phyloP scores from a whole-genome alignment of 306 rosid species.

The Casuarina equisetifolia region DNA sequence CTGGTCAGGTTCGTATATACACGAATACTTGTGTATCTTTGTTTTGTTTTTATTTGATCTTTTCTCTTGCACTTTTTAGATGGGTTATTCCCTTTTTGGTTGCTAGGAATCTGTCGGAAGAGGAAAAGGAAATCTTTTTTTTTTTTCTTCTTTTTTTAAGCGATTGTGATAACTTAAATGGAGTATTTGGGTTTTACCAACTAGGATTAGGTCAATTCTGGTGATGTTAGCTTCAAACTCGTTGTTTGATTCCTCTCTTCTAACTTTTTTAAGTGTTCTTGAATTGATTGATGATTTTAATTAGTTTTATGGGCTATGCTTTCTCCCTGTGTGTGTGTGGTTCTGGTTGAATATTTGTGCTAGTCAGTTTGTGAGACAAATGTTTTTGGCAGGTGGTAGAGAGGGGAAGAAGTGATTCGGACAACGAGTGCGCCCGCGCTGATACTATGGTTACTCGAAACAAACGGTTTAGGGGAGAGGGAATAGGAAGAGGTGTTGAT shows the following conservation, averaged over 20 bases:
- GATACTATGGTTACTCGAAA: slow-evolving; percentile 33
- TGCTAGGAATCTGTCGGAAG: neutral
- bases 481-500: slow-evolving; percentile 32
- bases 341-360: neutral
- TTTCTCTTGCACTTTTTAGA: neutral
- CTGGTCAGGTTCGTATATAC: slow-evolving; percentile 52
- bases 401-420: slow-evolving; percentile 43
- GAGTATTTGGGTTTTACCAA: neutral
- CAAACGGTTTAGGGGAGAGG: slow-evolving; percentile 37
- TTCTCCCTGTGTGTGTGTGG: neutral
- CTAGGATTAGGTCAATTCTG: neutral
- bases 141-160: neutral
- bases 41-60: neutral
- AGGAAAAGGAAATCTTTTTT: neutral
- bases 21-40: neutral
- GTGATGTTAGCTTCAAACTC: neutral
- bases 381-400: slow-evolving; percentile 47
- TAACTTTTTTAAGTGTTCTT: neutral
- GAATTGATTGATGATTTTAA: neutral
- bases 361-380: neutral
- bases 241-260: neutral
- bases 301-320: neutral
- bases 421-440: slow-evolving; percentile 12
- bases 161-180: too few species aligned
- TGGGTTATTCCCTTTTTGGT: neutral